Evolutionary conservation across 768 basidiomycete species (phyloP).

Genomic region (Russula abietina): DNA sequence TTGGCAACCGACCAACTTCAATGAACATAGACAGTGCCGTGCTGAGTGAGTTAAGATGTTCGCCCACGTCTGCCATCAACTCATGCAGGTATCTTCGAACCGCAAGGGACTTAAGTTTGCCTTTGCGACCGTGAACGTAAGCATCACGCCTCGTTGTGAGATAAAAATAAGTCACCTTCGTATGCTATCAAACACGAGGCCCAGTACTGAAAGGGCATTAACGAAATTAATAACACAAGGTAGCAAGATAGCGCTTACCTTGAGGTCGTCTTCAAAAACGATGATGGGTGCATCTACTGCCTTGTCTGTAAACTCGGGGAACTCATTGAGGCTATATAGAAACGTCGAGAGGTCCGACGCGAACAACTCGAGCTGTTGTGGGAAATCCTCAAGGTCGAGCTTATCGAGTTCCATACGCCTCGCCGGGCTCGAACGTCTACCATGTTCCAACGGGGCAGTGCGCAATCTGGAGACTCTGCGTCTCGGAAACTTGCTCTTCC

Average conservation of each 20-base stretch:
- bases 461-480: constrained; percentile 32
- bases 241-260: constrained; percentile 34
- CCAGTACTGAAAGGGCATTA: constrained; percentile 50
- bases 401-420: constrained; percentile 48
- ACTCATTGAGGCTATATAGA: constrained; percentile 64
- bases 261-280: constrained; percentile 64
- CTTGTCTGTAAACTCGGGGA: constrained; percentile 73
- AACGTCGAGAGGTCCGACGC: constrained; percentile 63
- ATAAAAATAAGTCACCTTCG: constrained; percentile 37
- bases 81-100: constrained; percentile 73
- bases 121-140: constrained; percentile 31
- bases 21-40: constrained; percentile 64
- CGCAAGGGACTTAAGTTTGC: constrained; percentile 66
- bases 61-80: constrained; percentile 62
- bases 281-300: constrained; percentile 60
- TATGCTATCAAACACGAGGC: constrained; percentile 65
- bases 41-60: constrained; percentile 64
- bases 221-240: constrained; percentile 1
- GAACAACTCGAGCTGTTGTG: constrained; percentile 55
- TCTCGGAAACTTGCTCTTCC: constrained; percentile 34
- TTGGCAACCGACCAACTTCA: constrained; percentile 54
- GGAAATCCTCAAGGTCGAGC: constrained; percentile 62
- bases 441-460: constrained; percentile 38
- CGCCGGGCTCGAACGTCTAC: constrained; percentile 29
- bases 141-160: not conserved